These are phyloP conservation scores for Juglanconis sp. DNA, from an alignment of 2,329 filamentous ascomycete species.

Conservation along the genomic window DNA sequence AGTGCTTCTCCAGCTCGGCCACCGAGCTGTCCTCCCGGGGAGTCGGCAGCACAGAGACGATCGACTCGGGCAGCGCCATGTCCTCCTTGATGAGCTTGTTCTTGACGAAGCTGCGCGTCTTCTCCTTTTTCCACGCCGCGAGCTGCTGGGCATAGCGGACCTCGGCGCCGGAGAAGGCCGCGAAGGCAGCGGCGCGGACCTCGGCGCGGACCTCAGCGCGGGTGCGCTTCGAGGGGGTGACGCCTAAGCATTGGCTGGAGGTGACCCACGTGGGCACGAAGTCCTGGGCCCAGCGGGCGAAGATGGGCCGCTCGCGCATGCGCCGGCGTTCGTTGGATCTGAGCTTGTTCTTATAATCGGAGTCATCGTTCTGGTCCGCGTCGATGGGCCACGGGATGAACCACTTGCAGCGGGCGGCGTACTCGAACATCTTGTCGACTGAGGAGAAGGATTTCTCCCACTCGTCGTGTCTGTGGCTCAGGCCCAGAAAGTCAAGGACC, in stretches of 20 bases:
- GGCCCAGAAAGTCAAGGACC: slow-evolving; percentile 61
- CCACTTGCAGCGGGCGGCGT: slow-evolving; percentile 55
- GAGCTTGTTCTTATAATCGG: slow-evolving; percentile 33
- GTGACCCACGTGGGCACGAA: slow-evolving; percentile 55
- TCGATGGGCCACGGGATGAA: slow-evolving; percentile 43
- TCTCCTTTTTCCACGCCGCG: slow-evolving; percentile 37
- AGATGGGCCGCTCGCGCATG: slow-evolving; percentile 53
- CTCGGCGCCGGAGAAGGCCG: slow-evolving; percentile 41
- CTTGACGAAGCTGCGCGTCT: slow-evolving; percentile 26
- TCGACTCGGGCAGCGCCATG: slow-evolving; percentile 35
- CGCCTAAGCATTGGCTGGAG: slow-evolving; percentile 25
- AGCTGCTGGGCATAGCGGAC: slow-evolving; percentile 43
- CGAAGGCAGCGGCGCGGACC: slow-evolving; percentile 52
- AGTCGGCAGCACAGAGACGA: slow-evolving; percentile 40
- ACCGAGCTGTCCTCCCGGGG: slow-evolving; percentile 15
- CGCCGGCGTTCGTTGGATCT: slow-evolving; percentile 57
- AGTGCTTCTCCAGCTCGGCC: slow-evolving; percentile 22
- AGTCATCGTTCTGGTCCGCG: slow-evolving; percentile 16
- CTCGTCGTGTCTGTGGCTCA: slow-evolving; percentile 40
- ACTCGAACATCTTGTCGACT: slow-evolving; percentile 58
- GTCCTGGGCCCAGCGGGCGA: slow-evolving; percentile 58
- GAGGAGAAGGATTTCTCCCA: slow-evolving; percentile 56
- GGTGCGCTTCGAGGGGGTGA: slow-evolving; percentile 23
- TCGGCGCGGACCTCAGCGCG: slow-evolving; percentile 34
- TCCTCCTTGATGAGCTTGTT: slow-evolving; percentile 26